Evolutionary conservation across 441 rosid genomes (phyloP).

Genomic region (Populus hybrid): DNA sequence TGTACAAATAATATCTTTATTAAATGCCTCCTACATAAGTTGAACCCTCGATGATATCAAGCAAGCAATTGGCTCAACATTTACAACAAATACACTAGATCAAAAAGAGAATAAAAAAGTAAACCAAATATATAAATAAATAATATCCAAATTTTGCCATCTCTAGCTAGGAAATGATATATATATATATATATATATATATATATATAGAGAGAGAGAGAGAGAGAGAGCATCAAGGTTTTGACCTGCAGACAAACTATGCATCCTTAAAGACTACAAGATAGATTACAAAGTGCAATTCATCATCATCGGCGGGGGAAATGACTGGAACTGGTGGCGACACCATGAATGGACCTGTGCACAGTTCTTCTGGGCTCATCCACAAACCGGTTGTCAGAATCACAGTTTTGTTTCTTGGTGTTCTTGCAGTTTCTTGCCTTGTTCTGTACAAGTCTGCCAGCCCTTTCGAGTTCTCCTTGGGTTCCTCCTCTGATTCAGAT

Average conservation of each 20-base stretch:
- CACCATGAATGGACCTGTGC: background rate
- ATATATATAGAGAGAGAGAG: background rate
- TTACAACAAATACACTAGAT: background rate
- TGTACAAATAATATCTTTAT: too few relatives aligned
- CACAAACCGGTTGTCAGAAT: background rate
- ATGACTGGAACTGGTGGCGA: background rate
- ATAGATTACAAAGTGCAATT: background rate
- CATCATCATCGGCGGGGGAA: background rate
- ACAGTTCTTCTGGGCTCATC: background rate
- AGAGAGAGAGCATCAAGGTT: background rate
- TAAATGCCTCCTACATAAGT: too few relatives aligned
- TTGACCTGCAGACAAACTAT: background rate
- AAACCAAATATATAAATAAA: too few relatives aligned
- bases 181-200: too few relatives aligned
- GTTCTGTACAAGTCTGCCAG: background rate
- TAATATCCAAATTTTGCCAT: background rate
- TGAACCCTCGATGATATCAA: too few relatives aligned
- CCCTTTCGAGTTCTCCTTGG: background rate
- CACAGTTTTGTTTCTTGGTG: background rate
- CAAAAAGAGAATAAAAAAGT: too few relatives aligned
- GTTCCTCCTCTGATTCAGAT: background rate
- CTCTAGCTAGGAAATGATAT: background rate
- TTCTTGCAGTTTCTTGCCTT: constrained; percentile 11
- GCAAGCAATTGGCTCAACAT: too few relatives aligned
- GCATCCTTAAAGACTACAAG: background rate